phyloP scores from a whole-genome alignment of 352 stramenopile genomes.

The Pythium plurisporium region DNA sequence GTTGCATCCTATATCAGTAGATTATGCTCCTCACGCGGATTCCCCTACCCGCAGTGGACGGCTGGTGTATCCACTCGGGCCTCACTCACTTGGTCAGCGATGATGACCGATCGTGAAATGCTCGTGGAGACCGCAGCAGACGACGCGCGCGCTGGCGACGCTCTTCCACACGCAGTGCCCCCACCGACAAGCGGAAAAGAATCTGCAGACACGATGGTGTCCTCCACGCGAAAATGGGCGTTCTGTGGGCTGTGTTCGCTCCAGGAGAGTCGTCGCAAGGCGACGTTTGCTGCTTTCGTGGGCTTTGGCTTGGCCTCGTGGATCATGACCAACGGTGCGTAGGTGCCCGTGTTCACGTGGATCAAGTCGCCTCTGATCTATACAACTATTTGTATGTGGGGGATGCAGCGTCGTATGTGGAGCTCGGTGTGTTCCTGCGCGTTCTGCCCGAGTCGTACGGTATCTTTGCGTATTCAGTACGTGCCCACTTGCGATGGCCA shows the following conservation, averaged over 20 bases:
- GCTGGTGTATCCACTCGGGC: not conserved
- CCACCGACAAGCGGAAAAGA: not conserved
- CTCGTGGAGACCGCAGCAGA: not conserved
- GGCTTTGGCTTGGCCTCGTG: constrained; percentile 55
- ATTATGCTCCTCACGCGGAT: not conserved
- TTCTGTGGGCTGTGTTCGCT: not conserved
- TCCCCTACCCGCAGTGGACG: constrained; percentile 9
- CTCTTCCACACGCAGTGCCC: not conserved
- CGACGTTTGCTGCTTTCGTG: constrained; percentile 49
- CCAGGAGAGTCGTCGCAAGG: constrained; percentile 3
- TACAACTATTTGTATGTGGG: not conserved
- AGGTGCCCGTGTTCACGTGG: too few species aligned
- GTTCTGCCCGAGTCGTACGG: constrained; percentile 56
- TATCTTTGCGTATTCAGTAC: constrained; percentile 67
- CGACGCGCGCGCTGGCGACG: not conserved
- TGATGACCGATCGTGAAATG: not conserved
- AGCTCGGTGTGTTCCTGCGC: constrained; percentile 52
- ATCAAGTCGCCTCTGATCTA: not conserved
- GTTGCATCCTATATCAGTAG: constrained; percentile 9
- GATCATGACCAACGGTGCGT: constrained; percentile 60
- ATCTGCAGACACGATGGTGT: not conserved
- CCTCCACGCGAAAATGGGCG: not conserved
- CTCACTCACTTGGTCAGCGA: not conserved
- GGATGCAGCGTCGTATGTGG: constrained; percentile 40
- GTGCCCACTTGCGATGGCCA: not conserved